Base-by-base conservation (phyloP, 2,329 filamentous ascomycete species). In the Proliferodiscus dingleyae region DNA sequence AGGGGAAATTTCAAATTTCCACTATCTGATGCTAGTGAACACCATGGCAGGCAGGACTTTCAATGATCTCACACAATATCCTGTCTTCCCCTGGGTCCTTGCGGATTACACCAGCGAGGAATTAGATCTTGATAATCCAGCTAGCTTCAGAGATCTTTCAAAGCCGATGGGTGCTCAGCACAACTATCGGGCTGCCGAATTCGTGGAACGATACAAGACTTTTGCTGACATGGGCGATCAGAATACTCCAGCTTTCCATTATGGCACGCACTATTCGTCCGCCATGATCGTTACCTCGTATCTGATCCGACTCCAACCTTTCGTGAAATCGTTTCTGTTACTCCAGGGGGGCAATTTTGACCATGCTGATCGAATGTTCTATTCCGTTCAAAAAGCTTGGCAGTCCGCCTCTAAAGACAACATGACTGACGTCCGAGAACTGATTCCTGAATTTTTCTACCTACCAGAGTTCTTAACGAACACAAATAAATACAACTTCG, bases 241-340 rank as follows among this genome's bases (percentile, higher is more conserved):
- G 33, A 75, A 74, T 46, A 74, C 77, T 37, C 84, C 87, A 1
- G 87, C 93, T 0, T 98, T 96, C 64, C 93, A 98, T 63, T 98
- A 97, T 57, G 93, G 93, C 15, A 98, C 94, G 0, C 94, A 98
- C 64, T 98, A 98, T 65, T 97, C 93, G 1, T 97, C 93, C 2
- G 93, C 93, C 6, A 98, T 97, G 93, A 96, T 95, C 48, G 93
- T 98, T 5, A 89, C 89, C 10, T 96, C 90, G 0, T 98, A 96
- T 60, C 76, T 98, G 32, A 96, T 98, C 59, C 85, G 93, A 15
- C 74, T 98, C 13, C 91, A 95, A 41, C 93, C 93, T 0, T 98
- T 97, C 63, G 91, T 96, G 19, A 89, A 97, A 57, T 95, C 93
- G 0, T 97, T 95, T 61, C 80, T 97, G 16, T 72, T 97, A 7